Evolutionary conservation across 2,329 filamentous ascomycete genomes (phyloP).

Genomic region (Diplodia scrobiculata): DNA sequence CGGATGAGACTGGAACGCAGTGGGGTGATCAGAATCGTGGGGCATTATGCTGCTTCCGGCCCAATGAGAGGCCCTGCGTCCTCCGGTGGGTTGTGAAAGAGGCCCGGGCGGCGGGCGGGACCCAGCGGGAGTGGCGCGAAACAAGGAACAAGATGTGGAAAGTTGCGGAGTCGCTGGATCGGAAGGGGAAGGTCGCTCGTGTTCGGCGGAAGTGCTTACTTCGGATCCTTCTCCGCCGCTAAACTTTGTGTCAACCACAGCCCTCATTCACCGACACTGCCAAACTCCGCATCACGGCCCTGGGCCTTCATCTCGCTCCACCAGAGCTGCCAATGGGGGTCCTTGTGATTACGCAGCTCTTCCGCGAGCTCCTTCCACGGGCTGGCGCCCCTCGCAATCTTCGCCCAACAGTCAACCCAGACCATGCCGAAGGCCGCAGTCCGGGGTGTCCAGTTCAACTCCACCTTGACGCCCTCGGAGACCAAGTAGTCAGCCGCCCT

Average conservation of each 20-base stretch:
- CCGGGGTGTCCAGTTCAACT: neutral
- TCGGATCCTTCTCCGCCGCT: neutral
- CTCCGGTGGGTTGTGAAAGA: constrained; percentile 1
- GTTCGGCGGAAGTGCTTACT: neutral
- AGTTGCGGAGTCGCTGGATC: too few relatives aligned
- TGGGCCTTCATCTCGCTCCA: neutral
- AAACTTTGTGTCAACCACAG: constrained; percentile 11
- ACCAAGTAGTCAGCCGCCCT: neutral
- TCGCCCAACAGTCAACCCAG: neutral
- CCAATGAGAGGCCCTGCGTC: neutral
- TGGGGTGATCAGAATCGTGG: neutral
- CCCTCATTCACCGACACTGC: neutral
- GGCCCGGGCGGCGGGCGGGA: neutral
- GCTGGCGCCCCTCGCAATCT: neutral
- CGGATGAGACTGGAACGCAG: neutral
- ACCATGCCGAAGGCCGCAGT: neutral
- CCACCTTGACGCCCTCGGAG: neutral
- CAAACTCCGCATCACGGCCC: neutral
- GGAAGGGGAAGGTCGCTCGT: neutral
- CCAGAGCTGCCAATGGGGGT: neutral
- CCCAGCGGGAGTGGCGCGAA: neutral
- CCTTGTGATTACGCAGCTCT: neutral
- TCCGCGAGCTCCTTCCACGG: neutral
- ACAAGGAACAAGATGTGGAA: neutral
- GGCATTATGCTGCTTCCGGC: neutral